Evolutionary conservation across 495 filamentous ascomycete species (phyloP), one percentile per base, ranked within the genome.

Genomic region (Aspergillus affinis): DNA sequence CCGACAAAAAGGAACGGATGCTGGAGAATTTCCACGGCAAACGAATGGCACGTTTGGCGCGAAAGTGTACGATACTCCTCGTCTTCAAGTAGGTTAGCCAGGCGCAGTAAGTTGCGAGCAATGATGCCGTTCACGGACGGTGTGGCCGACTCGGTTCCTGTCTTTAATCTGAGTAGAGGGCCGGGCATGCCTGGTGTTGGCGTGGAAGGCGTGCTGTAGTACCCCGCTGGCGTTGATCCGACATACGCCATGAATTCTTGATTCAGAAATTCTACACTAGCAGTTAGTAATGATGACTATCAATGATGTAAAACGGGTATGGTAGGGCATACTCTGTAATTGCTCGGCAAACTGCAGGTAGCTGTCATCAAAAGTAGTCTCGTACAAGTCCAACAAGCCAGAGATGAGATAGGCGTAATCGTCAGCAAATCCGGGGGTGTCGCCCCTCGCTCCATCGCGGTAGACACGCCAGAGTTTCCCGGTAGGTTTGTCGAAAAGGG

Each of bases 391-490:
- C 52, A 98, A 78, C 19, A 97, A 78, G 0, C 92, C 95, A 27
- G 86, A 82, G 51, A 92, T 91, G 54, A 98, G 66, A 72, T 90
- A 97, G 3, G 94, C 93, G 71, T 98, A 98, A 71, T 98, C 94
- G 63, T 98, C 94, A 6, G 93, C 93, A 72, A 98, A 96, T 1
- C 85, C 94, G 6, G 79, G 79, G 0, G 87, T 89, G 41, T 88
- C 81, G 26, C 90, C 89, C 36, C 77, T 80, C 20, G 66, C 70
- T 15, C 87, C 89, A 62, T 92, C 85, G 29, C 87, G 86, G 68
- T 87, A 96, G 49, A 95, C 88, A 23, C 94, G 81, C 61, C 86
- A 88, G 46, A 98, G 73, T 4, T 81, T 80, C 27, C 84, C 85
- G 0, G 76, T 81, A 1, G 72, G 60, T 58, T 81, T 77, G 65